These are phyloP conservation scores for Ascochyta clinopodiicola DNA, from an alignment of 2,329 filamentous ascomycete species.

Conservation along the genomic window DNA sequence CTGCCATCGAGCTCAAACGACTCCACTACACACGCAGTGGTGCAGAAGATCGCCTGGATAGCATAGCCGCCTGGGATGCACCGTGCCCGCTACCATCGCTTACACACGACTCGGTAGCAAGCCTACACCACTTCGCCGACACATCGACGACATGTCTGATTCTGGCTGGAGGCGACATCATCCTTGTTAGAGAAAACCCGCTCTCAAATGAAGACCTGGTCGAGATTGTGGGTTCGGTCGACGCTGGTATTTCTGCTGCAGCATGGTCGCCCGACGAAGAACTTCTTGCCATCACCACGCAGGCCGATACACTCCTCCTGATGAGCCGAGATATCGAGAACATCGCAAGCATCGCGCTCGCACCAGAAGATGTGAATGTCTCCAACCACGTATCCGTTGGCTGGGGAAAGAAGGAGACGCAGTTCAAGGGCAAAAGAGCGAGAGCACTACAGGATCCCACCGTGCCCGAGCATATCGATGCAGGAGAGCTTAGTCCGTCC, in stretches of 20 bases:
- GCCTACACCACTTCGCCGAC: slow-evolving; percentile 85
- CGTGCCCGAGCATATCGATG: slow-evolving; percentile 88
- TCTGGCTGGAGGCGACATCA: slow-evolving; percentile 87
- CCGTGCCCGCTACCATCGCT: slow-evolving; percentile 80
- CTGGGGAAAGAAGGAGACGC: slow-evolving; percentile 98
- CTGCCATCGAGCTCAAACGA: slow-evolving; percentile 75
- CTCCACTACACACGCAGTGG: slow-evolving; percentile 53
- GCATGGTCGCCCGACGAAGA: slow-evolving; percentile 97
- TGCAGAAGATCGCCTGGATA: slow-evolving; percentile 47
- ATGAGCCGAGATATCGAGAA: slow-evolving; percentile 94
- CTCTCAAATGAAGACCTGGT: slow-evolving; percentile 75
- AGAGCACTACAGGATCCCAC: slow-evolving; percentile 89
- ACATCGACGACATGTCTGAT: slow-evolving; percentile 79
- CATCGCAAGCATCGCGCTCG: slow-evolving; percentile 76
- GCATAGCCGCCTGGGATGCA: slow-evolving; percentile 87
- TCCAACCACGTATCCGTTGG: slow-evolving; percentile 95
- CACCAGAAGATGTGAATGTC: slow-evolving; percentile 77
- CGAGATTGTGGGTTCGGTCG: slow-evolving; percentile 93
- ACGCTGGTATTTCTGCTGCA: slow-evolving; percentile 87
- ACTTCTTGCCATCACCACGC: slow-evolving; percentile 81
- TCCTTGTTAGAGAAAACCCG: slow-evolving; percentile 79
- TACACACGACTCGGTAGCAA: slow-evolving; percentile 75
- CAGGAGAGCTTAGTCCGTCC: slow-evolving; percentile 74
- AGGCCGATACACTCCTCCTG: slow-evolving; percentile 78
- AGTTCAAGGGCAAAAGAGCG: slow-evolving; percentile 92